Evolutionary conservation across 805 yeast species (phyloP).

Genomic region (Lipomyces orientalis): DNA sequence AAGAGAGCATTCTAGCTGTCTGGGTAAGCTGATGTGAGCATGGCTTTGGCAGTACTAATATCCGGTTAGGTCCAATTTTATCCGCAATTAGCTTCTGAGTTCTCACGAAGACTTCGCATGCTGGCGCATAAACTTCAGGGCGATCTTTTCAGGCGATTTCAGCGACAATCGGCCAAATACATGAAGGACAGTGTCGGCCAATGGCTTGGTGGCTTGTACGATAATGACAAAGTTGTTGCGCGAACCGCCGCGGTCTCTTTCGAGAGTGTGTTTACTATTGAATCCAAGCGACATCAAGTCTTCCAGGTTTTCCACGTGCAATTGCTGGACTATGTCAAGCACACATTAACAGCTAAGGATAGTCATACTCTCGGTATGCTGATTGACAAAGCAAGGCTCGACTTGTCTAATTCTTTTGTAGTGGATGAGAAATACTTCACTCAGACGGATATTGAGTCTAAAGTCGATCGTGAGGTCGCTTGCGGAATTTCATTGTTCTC

Average conservation of each 20-base stretch:
- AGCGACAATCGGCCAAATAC: constrained; percentile 66
- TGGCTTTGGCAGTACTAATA: background rate
- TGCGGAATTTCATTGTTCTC: constrained; percentile 25
- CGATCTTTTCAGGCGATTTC: constrained; percentile 54
- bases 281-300: constrained; percentile 59
- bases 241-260: constrained; percentile 56
- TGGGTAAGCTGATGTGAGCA: constrained; percentile 47
- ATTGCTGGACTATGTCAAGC: constrained; percentile 60
- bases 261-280: constrained; percentile 60
- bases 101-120: constrained; percentile 66
- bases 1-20: constrained; percentile 68
- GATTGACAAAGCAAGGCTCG: too few species aligned
- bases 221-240: constrained; percentile 67
- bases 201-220: constrained; percentile 74
- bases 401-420: background rate
- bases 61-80: constrained; percentile 58
- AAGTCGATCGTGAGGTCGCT: constrained; percentile 28
- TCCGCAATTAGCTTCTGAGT: constrained; percentile 77
- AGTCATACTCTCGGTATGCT: constrained; percentile 22
- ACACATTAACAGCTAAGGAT: constrained; percentile 48
- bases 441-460: constrained; percentile 24
- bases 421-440: constrained; percentile 35
- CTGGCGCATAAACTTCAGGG: constrained; percentile 71
- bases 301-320: constrained; percentile 65
- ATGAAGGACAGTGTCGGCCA: constrained; percentile 74